Percentiles rank a stretch among this genome's conserved stretches.
Evolutionary conservation across 2,329 filamentous ascomycete genomes (phyloP).

Genomic region (Colletotrichum liriopes): DNA sequence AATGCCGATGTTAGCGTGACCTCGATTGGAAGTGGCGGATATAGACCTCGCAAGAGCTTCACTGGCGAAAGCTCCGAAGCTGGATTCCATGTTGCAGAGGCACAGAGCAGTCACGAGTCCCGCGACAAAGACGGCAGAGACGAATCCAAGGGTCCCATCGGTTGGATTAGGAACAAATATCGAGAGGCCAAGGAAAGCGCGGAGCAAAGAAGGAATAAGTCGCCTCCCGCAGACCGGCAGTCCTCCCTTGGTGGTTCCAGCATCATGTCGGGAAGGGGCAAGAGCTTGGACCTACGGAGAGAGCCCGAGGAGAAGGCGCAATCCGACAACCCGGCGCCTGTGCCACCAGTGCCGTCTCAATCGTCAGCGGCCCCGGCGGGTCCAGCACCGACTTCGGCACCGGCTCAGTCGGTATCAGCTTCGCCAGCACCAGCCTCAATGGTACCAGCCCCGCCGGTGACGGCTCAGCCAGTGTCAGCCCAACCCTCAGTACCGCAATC

Average conservation of each 20-base stretch:
- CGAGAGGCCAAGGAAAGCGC: conserved; percentile 72
- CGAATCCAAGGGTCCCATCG: conserved; percentile 67
- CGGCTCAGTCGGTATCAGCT: neutral
- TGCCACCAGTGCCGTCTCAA: conserved; percentile 17
- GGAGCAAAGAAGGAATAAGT: conserved; percentile 71
- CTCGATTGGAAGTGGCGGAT: conserved; percentile 76
- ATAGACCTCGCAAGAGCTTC: conserved; percentile 64
- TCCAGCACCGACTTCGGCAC: conserved; percentile 1
- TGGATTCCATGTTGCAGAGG: conserved; percentile 57
- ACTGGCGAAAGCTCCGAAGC: conserved; percentile 68
- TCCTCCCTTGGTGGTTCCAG: conserved; percentile 46
- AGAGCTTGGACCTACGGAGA: conserved; percentile 58
- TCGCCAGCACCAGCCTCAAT: neutral
- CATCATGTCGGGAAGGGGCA: conserved; percentile 53
- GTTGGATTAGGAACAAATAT: conserved; percentile 74
- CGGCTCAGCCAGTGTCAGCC: conserved; percentile 1
- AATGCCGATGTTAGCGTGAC: conserved; percentile 77
- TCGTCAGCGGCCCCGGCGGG: neutral
- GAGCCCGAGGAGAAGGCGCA: conserved; percentile 51
- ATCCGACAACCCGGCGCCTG: conserved; percentile 16
- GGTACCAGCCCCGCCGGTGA: neutral
- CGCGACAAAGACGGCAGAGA: conserved; percentile 60
- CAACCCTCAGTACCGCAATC: neutral
- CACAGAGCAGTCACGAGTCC: conserved; percentile 55
- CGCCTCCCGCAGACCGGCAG: conserved; percentile 63